Base-by-base conservation (phyloP, 495 filamentous ascomycete species). In the Aspergillus hancockii region DNA sequence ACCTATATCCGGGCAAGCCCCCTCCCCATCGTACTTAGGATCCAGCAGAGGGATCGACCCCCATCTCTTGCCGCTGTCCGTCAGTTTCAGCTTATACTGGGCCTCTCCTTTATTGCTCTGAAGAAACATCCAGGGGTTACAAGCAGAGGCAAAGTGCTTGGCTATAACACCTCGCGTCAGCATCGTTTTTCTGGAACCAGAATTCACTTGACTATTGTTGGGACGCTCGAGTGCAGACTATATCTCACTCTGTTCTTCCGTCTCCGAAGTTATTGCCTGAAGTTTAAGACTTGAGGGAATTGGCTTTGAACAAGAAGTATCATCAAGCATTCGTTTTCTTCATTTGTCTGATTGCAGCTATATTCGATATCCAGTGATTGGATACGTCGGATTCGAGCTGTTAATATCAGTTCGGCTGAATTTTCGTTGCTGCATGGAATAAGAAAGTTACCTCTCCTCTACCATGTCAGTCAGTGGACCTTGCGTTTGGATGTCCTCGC, bases 401-500 rank as follows among this genome's bases (percentile, higher is more conserved):
- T 43, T 54, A 13, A 14, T 36, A 34, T 47, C 8, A 5, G 18
- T 47, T 49, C 40, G 13, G 13, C 23, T 16, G 13, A 54, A 21
- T 31, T 60, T 18, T 19, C 8, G 36, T 56, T 54, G 16, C 19
- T 67, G 40, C 49, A 67, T 67, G 66, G 63, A 62, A 46, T 62
- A 65, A 36, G 52, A 22, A 38, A 30, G 19, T 55, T 52, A 45
- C 32, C 54, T 62, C 67, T 3, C 43, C 19, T 4, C 19, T 70
- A 76, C 60, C 68, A 78, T 78, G 75, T 78, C 75, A 68, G 64
- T 74, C 68, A 71, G 69, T 59, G 72, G 75, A 52, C 71, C 73
- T 63, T 78, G 75, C 66, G 69, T 72, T 58, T 78, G 75, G 75
- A 58, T 75, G 59, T 66, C 75, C 49, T 70, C 75, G 34, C 60